Evolutionary conservation across 208 protist genomes (phyloP), one percentile per base, ranked within the genome.

Genomic region (Balamuthia mandrillaris): DNA sequence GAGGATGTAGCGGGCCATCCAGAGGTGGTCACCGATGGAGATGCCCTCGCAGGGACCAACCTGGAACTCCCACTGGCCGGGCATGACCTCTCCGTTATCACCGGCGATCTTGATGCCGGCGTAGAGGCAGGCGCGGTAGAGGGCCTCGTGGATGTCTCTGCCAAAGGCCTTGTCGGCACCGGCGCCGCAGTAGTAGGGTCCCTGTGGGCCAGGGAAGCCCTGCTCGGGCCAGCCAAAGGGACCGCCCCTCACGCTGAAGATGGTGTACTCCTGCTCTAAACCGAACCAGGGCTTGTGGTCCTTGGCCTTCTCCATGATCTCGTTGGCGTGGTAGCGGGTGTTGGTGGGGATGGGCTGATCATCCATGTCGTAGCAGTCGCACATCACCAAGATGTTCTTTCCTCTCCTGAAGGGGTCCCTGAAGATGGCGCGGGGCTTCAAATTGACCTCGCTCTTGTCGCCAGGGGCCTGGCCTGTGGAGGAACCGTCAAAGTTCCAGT

Each of bases 401-500:
- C 92, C 90, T 6, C 78, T 16, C 54, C 94, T 89, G 91, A 96
- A 95, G 18, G 94, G 94, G 84, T 96, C 94, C 37, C 79, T 84
- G 88, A 89, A 95, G 65, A 95, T 90, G 56, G 87, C 81, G 56
- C 60, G 83, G 21, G 94, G 94, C 90, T 93, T 91, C n/a, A 96
- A 45, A 54, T 93, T 78, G 78, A 97, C 96, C 87, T 99, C 97
- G 27, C 93, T 92, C 95, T 97, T 89, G 86, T 94, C 6, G 70
- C 93, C 89, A 77, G 90, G 86, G 88, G 97, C 91, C 95, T 98
- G 91, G 92, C 90, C 86, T 89, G 92, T 96, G 91, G 94, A 97
- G 21, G 96, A 98, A 56, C 97, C 97, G 83, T 99, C 97, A 87
- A 96, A 99, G 90, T 98, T 99, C 96, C 96, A 98, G n/a, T 96